These are phyloP conservation scores for Berkeleyomyces rouxiae DNA, from an alignment of 2,329 filamentous ascomycete genomes.

Conservation along the genomic window DNA sequence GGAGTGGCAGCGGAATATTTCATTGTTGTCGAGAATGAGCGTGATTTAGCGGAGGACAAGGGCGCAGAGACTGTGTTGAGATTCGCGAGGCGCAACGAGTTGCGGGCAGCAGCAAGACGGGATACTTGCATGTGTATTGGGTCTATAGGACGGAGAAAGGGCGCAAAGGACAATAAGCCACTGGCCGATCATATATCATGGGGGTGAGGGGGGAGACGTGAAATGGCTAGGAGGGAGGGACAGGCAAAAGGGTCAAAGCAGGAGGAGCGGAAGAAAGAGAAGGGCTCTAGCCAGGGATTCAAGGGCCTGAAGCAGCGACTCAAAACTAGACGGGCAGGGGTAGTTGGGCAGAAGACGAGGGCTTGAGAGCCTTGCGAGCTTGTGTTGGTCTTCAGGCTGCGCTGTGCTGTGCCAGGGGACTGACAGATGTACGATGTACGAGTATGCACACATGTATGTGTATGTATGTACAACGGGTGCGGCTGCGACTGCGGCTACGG, in stretches of 20 bases:
- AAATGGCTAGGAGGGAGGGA: not conserved
- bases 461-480: not conserved
- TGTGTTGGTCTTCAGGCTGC: not conserved
- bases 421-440: not conserved
- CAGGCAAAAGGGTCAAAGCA: conserved; percentile 1
- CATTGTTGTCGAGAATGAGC: conserved; percentile 11
- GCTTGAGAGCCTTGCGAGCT: not conserved
- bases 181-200: conserved; percentile 13
- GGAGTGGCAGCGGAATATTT: conserved; percentile 5
- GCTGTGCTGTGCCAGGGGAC: not conserved
- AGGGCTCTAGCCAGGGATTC: not conserved
- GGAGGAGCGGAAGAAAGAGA: not conserved
- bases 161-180: conserved; percentile 13
- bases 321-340: not conserved
- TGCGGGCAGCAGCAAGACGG: conserved; percentile 12
- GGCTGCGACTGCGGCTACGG: not conserved
- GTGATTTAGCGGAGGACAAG: conserved; percentile 1
- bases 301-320: not conserved
- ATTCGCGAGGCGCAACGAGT: conserved; percentile 14
- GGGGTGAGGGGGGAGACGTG: not conserved
- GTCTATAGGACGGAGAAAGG: conserved; percentile 13
- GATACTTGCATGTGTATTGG: conserved; percentile 14
- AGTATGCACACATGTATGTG: not conserved
- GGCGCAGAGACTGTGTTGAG: not conserved
- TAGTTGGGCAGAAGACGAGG: not conserved